Base-by-base conservation (phyloP, 495 filamentous ascomycete genomes). In the Penicillium silybi region DNA sequence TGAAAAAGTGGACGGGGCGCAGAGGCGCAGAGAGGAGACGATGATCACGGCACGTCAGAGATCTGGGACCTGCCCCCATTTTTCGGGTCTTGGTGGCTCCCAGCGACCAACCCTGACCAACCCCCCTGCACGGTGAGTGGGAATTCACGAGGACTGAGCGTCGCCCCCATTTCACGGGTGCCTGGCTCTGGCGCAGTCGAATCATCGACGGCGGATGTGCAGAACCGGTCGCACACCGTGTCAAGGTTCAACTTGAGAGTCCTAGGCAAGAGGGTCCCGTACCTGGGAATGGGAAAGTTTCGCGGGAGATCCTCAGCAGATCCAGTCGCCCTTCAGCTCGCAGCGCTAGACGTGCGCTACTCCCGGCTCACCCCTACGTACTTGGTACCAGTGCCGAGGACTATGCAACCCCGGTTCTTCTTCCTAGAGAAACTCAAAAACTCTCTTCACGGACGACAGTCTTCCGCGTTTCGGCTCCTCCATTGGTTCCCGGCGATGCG, bases 281-380 rank as follows among this genome's bases (percentile, higher is more conserved):
- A 48, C 48, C 60, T 61, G 53, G 56, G 45, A 44, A 23, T 23
- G 22, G 17, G 44, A 66, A 71, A 72, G 62, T 59, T 66, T 69
- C 64, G 57, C 70, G 71, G 71, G 71, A 72, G 71, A 74, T 74
- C 71, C 71, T 61, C 65, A 60, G 65, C 57, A 70, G 71, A 72
- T 72, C 71, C 52, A 68, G 61, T 32, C 13, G 29, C 3, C 29
- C 10, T 32, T 20, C 27, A 19, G 32, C 18, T 16, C 41, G 32
- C 46, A 4, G 35, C 22, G 22, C 22, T 2, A 23, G 22, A 23
- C 22, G 3, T 23, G 6, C 37, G 20, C 18, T 17, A 20, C 39
- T 41, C 34, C 34, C 19, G 17, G n/a, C n/a, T n/a, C n/a, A n/a
- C n/a, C n/a, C n/a, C n/a, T n/a, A n/a, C n/a, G n/a, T n/a, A n/a